These are phyloP conservation scores for Diaporthe sp. DNA, from an alignment of 2,329 filamentous ascomycete genomes.

Conservation along the genomic window DNA sequence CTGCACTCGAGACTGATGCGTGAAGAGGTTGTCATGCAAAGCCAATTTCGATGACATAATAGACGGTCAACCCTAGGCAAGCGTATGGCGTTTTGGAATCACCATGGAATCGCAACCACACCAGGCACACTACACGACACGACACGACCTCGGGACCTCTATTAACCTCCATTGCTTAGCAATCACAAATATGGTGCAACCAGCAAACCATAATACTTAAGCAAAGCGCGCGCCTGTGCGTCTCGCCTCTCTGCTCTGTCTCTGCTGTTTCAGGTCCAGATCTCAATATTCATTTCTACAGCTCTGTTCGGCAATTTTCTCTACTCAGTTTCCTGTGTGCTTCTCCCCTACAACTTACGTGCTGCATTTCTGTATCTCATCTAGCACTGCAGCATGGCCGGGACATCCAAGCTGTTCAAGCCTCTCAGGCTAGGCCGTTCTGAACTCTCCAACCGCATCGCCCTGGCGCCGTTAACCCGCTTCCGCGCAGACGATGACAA, in stretches of 20 bases:
- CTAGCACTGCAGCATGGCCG: constrained; percentile 17
- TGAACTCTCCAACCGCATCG: constrained; percentile 63
- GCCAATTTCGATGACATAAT: neutral
- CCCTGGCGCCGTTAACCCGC: constrained; percentile 65
- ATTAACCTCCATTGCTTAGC: neutral
- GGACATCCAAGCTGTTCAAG: constrained; percentile 50
- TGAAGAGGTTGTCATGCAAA: neutral
- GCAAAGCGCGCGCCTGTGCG: neutral
- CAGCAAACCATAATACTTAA: neutral
- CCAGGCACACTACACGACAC: too few relatives aligned
- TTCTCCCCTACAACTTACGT: neutral
- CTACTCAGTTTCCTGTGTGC: too few relatives aligned
- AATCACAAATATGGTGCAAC: neutral
- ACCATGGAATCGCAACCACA: neutral
- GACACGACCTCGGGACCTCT: too few relatives aligned
- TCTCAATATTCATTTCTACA: neutral
- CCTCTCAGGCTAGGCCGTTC: constrained; percentile 59
- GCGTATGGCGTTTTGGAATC: constrained; percentile 11
- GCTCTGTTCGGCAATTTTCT: neutral
- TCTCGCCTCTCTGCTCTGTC: too few relatives aligned
- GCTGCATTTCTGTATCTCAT: neutral
- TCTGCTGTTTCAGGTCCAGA: neutral
- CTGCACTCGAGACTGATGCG: neutral
- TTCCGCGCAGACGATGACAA: constrained; percentile 59
- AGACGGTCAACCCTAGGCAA: neutral